Percentiles rank a stretch among this genome's conserved stretches.
phyloP scores from a whole-genome alignment of 1,284 basidiomycete species.

The Trichosporon coremiiforme region DNA sequence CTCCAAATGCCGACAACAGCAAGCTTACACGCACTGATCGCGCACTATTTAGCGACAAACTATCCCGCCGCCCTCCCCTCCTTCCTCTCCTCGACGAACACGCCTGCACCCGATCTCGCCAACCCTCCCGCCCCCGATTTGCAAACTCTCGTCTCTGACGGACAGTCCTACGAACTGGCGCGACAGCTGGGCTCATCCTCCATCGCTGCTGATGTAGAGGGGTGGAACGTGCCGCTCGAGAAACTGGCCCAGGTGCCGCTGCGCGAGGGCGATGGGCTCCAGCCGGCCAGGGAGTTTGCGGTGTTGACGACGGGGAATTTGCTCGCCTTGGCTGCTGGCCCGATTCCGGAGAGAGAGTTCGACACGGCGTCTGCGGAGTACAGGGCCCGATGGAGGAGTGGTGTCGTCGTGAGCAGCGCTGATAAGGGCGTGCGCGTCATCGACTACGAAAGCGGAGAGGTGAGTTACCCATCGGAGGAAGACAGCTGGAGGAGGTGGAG shows the following conservation, averaged over 20 bases:
- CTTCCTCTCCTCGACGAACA: constrained; percentile 42
- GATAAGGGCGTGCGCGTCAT: constrained; percentile 76
- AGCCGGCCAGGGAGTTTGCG: constrained; percentile 35
- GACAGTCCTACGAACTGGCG: constrained; percentile 35
- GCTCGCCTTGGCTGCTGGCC: constrained; percentile 38
- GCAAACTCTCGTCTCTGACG: constrained; percentile 44
- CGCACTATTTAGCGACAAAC: constrained; percentile 47
- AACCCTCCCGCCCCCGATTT: constrained; percentile 46
- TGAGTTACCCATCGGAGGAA: constrained; percentile 29
- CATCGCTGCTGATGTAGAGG: constrained; percentile 25
- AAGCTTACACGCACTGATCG: constrained; percentile 42
- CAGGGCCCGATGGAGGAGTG: constrained; percentile 26
- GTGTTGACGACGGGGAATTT: constrained; percentile 49
- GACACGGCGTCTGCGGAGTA: constrained; percentile 51
- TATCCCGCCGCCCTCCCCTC: constrained; percentile 47
- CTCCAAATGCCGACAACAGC: neutral
- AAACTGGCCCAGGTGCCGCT: constrained; percentile 38
- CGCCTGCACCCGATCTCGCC: constrained; percentile 36
- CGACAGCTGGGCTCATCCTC: constrained; percentile 25
- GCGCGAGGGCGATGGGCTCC: constrained; percentile 30
- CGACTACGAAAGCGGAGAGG: constrained; percentile 74
- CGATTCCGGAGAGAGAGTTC: constrained; percentile 45
- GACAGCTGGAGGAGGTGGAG: neutral
- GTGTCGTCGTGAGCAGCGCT: constrained; percentile 76
- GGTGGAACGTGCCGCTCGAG: constrained; percentile 19